These are phyloP conservation scores for Eremochloa ophiuroides DNA, from an alignment of 176 grass and related monocot genomes.

Conservation along the genomic window DNA sequence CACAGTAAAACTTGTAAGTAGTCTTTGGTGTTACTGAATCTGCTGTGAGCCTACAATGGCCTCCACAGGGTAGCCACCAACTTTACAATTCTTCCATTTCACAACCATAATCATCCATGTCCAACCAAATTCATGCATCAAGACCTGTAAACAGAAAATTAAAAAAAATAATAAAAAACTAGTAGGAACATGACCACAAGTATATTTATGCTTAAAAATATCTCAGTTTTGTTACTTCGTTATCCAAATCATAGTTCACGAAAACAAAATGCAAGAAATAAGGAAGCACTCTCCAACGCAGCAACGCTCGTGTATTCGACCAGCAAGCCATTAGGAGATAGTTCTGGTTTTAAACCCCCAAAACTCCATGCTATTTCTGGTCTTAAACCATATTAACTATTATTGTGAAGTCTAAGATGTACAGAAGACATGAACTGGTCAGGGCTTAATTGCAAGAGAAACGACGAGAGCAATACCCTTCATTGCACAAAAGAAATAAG, in stretches of 20 bases:
- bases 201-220: neutral
- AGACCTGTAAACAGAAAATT: constrained; percentile 27
- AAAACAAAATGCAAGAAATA: neutral
- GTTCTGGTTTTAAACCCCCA: neutral
- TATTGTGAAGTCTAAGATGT: neutral
- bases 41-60: constrained; percentile 40
- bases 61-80: constrained; percentile 41
- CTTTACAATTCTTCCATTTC: constrained; percentile 44
- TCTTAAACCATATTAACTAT: neutral
- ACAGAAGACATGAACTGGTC: neutral
- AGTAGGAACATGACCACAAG: neutral
- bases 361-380: neutral
- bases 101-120: constrained; percentile 43
- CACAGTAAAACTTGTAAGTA: constrained; percentile 85
- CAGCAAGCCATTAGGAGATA: neutral
- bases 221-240: neutral
- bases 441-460: neutral
- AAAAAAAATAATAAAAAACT: constrained; percentile 11
- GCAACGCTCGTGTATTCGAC: too few relatives aligned
- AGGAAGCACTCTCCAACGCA: neutral
- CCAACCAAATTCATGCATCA: constrained; percentile 40
- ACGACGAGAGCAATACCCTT: neutral
- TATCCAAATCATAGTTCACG: neutral
- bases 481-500: neutral
- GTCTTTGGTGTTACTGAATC: constrained; percentile 57